A percentile compares a stretch with the other conserved stretches of the same genome.
phyloP scores from a whole-genome alignment of 352 stramenopile species.

The Pythium grandisporangium region DNA sequence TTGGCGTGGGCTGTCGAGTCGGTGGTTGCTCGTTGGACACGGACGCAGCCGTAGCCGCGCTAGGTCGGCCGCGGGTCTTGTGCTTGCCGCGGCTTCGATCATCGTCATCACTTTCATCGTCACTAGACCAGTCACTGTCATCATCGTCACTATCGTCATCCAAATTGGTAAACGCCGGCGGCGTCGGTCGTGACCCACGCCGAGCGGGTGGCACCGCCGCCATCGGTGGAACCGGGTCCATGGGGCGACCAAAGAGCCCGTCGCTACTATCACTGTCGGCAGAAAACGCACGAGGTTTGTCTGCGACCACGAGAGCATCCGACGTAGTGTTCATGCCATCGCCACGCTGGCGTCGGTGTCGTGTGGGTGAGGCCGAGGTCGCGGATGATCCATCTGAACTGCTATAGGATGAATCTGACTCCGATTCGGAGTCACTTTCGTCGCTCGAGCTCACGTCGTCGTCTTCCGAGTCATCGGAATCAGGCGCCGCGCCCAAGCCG shows the following conservation, averaged over 20 bases:
- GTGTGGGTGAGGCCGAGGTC: conserved; percentile 2
- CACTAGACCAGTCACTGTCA: conserved; percentile 41
- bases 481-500: conserved; percentile 54
- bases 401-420: conserved; percentile 53
- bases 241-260: conserved; percentile 39
- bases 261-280: conserved; percentile 42
- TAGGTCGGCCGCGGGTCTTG: conserved; percentile 1
- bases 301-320: no score
- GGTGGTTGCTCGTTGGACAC: not conserved
- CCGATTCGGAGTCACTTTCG: conserved; percentile 50
- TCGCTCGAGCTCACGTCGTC: conserved; percentile 25
- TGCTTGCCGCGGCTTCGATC: not conserved
- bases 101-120: conserved; percentile 22
- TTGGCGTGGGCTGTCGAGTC: no score
- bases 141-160: conserved; percentile 35
- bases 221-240: conserved; percentile 7
- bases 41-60: not conserved
- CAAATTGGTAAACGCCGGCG: conserved; percentile 11
- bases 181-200: conserved; percentile 1
- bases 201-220: conserved; percentile 9
- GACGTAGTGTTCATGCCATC: no score
- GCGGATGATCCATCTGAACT: conserved; percentile 39
- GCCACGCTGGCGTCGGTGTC: conserved; percentile 11
- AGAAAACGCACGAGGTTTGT: conserved; percentile 24
- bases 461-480: no score